Evolutionary conservation across 768 basidiomycete genomes (phyloP), one percentile per base, ranked within the genome.

Genomic region (Wakefieldia striispora): DNA sequence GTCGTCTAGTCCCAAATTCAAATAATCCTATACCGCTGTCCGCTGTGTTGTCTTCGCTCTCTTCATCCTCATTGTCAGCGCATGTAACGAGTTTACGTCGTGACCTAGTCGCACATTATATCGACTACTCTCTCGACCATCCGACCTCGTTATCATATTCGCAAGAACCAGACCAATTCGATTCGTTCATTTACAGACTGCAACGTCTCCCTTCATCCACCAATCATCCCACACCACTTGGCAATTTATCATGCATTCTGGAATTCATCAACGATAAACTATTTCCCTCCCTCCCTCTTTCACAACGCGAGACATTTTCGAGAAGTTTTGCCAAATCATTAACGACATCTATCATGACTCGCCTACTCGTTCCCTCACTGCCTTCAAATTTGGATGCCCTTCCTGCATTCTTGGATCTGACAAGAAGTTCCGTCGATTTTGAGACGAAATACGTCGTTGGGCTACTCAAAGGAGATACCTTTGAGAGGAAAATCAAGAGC

Each of bases 331-430:
- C 73, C 62, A 83, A 79, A 59, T 81, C 86, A 1, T 57, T 88
- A 16, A 78, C 79, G 3, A 73, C 71, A 5, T 79, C 82, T 21
- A 59, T 92, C 17, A 74, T 95, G 43, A 76, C 81, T 42, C 75
- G 81, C 54, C 68, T 94, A 29, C 74, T 95, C 38, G 69, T 84
- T 29, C 81, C 87, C 0, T 75, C 76, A n/a, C 70, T 94, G 3
- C 91, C 93, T 0, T 78, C 81, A 1, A 78, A 81, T 3, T 75
- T 88, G 40, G 69, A 75, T 6, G 69, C 67, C 6, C 74, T 95
- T 0, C 81, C 85, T 3, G 53, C 71, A 1, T 95, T 85, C 66
- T 70, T 95, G 21, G 66, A 72, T 8, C 68, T 87, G 11, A 67
- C 84, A 1, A 57, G 72, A 19, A 67, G 71, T n/a, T 83, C 86